Percentiles rank a stretch among this genome's conserved stretches.
Evolutionary conservation across 2,329 filamentous ascomycete species (phyloP).

Genomic region (Fusarium neocosmosporiellum): DNA sequence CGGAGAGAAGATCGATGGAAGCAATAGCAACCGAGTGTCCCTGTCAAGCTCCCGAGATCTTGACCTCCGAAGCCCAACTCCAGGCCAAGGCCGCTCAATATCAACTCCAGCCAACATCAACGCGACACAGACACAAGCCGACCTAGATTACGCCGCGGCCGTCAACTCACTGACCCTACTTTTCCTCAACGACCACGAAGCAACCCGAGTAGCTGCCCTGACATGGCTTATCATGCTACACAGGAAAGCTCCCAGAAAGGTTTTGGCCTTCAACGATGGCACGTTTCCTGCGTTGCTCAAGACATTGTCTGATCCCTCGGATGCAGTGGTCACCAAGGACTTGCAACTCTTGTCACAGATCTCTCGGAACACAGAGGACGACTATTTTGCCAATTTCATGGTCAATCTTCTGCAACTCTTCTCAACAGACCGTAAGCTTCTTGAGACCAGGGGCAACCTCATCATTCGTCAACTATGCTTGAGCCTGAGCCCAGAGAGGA

Average conservation of each 20-base stretch:
- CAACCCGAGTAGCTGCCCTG: constrained; percentile 90
- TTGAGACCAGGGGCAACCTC: constrained; percentile 93
- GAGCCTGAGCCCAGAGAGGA: constrained; percentile 91
- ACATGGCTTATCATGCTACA: constrained; percentile 99
- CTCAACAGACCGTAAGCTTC: constrained; percentile 88
- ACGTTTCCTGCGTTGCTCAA: constrained; percentile 97
- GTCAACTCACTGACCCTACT: constrained; percentile 93
- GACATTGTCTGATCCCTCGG: constrained; percentile 93
- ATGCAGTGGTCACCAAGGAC: constrained; percentile 95
- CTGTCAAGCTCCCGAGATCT: constrained; percentile 65
- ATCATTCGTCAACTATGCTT: constrained; percentile 96
- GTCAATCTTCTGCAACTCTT: constrained; percentile 95
- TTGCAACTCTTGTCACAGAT: constrained; percentile 95
- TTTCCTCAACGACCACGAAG: constrained; percentile 97
- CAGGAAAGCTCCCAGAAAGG: constrained; percentile 91
- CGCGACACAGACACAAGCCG: constrained; percentile 63
- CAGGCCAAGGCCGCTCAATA: constrained; percentile 59
- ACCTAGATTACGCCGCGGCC: constrained; percentile 95
- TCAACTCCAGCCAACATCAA: constrained; percentile 59
- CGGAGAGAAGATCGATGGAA: constrained; percentile 59
- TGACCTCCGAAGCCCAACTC: constrained; percentile 64
- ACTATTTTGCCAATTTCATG: constrained; percentile 99
- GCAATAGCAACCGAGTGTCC: constrained; percentile 62
- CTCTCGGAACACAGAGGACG: constrained; percentile 94
- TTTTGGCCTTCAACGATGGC: constrained; percentile 94